phyloP scores from a whole-genome alignment of 1,139 yeast genomes.

The Pneumocystis wakefieldiae region DNA sequence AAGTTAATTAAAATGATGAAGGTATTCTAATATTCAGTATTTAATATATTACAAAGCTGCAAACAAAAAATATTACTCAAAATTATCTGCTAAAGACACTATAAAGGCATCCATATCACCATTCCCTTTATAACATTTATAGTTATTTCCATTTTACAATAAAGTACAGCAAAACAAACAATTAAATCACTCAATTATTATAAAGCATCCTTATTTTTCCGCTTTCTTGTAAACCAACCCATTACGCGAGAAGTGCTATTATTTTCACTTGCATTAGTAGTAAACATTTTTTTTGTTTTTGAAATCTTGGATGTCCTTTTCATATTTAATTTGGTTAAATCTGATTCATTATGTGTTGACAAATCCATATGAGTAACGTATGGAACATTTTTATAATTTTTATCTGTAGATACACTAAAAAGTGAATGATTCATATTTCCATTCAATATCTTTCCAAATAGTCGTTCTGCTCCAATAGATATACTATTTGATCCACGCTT shows the following conservation, averaged over 20 bases:
- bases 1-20: background rate
- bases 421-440: background rate
- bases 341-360: background rate
- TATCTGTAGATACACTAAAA: background rate
- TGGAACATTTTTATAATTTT: background rate
- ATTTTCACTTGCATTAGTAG: background rate
- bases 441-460: background rate
- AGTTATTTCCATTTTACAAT: background rate
- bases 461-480: background rate
- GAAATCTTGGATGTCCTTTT: background rate
- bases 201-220: background rate
- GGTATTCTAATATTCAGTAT: background rate
- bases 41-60: background rate
- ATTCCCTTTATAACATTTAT: background rate
- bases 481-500: background rate
- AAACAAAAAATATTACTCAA: background rate
- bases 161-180: background rate
- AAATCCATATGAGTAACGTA: background rate
- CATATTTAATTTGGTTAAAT: background rate
- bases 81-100: background rate
- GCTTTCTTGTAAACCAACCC: background rate
- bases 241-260: background rate
- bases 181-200: background rate
- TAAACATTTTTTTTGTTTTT: background rate
- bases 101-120: background rate